Evolutionary conservation across 257 asterid species (phyloP).

Genomic region (Penstemon barbatus): DNA sequence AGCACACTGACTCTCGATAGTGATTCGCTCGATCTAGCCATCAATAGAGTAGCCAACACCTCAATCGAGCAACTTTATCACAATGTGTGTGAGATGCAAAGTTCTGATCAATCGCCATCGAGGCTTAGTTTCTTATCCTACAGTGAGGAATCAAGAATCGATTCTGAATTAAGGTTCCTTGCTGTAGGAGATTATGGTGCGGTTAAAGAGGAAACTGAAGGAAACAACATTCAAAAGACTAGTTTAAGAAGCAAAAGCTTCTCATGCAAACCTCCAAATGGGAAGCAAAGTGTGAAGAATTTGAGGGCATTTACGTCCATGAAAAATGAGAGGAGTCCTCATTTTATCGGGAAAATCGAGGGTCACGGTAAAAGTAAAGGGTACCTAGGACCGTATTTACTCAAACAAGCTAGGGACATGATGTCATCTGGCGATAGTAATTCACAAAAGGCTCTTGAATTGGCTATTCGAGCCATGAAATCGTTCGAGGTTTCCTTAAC

Average conservation of each 20-base stretch:
- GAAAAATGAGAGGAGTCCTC: constrained; percentile 45
- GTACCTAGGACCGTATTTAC: constrained; percentile 75
- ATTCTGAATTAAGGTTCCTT: constrained; percentile 75
- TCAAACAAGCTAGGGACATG: constrained; percentile 78
- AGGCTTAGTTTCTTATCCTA: constrained; percentile 69
- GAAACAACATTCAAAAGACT: constrained; percentile 1
- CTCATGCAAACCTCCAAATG: constrained; percentile 63
- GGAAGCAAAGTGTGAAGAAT: constrained; percentile 32
- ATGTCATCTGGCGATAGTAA: constrained; percentile 50
- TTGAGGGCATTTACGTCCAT: constrained; percentile 36
- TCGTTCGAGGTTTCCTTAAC: constrained; percentile 49
- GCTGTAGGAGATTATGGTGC: constrained; percentile 66
- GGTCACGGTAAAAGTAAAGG: constrained; percentile 36
- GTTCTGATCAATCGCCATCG: constrained; percentile 85
- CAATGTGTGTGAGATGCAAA: constrained; percentile 87
- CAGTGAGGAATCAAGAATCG: constrained; percentile 88
- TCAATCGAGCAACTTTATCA: constrained; percentile 73
- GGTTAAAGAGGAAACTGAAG: constrained; percentile 28
- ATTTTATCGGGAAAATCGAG: constrained; percentile 21
- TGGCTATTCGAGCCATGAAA: constrained; percentile 72
- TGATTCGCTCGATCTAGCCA: constrained; percentile 65
- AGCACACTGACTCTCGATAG: constrained; percentile 46
- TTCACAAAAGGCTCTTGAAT: constrained; percentile 65
- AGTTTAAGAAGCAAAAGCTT: constrained; percentile 44
- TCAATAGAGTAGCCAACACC: constrained; percentile 47